phyloP scores from a whole-genome alignment of 1,139 yeast species.

The Yamadazyma trypodendri region DNA sequence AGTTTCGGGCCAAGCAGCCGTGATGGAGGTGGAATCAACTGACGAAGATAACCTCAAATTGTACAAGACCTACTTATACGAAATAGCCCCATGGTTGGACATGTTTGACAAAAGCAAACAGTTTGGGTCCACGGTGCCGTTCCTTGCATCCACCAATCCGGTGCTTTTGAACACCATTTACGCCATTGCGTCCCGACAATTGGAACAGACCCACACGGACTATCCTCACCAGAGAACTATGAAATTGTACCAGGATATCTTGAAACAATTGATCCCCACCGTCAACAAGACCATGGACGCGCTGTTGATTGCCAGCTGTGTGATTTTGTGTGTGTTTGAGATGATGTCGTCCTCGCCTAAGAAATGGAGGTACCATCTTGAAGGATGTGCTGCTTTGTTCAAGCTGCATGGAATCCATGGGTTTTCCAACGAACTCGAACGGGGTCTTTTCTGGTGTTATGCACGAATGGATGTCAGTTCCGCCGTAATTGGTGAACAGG shows the following conservation, averaged over 20 bases:
- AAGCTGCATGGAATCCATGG: constrained; percentile 36
- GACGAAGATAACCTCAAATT: constrained; percentile 21
- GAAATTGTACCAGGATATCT: constrained; percentile 24
- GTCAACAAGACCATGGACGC: constrained; percentile 23
- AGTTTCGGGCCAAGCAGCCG: neutral
- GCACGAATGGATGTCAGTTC: constrained; percentile 39
- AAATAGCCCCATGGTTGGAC: constrained; percentile 35
- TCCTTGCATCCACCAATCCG: constrained; percentile 19
- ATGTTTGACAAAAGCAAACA: constrained; percentile 30
- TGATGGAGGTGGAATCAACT: constrained; percentile 1
- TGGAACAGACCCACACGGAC: constrained; percentile 19
- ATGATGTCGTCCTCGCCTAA: constrained; percentile 33
- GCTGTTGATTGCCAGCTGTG: constrained; percentile 25
- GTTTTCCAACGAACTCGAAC: constrained; percentile 26
- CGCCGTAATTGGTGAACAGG: constrained; percentile 32
- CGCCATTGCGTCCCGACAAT: constrained; percentile 30
- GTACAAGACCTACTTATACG: constrained; percentile 25
- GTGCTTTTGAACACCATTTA: constrained; percentile 25
- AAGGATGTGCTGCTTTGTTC: constrained; percentile 37
- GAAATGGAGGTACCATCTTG: constrained; percentile 36
- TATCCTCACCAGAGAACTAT: constrained; percentile 19
- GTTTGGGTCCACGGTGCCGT: constrained; percentile 25
- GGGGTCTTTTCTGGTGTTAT: constrained; percentile 38
- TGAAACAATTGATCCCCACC: constrained; percentile 27
- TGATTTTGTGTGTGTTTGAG: constrained; percentile 31